phyloP scores from a whole-genome alignment of 2,329 filamentous ascomycete genomes.

The Tetracladium maxilliforme region DNA sequence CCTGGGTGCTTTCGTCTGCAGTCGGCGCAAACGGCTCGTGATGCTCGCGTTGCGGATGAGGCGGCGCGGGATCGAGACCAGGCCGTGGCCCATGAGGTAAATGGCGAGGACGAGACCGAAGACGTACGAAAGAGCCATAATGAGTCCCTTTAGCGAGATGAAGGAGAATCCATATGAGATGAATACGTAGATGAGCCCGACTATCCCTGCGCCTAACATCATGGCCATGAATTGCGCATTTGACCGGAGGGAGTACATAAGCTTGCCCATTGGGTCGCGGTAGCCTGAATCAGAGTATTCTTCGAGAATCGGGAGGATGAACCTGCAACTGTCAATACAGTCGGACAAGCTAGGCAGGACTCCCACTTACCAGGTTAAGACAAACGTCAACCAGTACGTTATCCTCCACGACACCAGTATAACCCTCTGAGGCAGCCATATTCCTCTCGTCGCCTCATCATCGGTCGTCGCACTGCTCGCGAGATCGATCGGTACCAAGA shows the following conservation, averaged over 20 bases:
- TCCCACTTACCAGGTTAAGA: conserved; percentile 64
- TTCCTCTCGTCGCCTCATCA: conserved; percentile 57
- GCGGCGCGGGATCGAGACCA: conserved; percentile 77
- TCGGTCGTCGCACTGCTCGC: conserved; percentile 69
- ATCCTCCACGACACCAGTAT: conserved; percentile 87
- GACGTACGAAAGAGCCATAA: conserved; percentile 90
- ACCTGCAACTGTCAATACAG: conserved; percentile 31
- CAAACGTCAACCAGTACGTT: conserved; percentile 93
- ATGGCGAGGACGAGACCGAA: conserved; percentile 88
- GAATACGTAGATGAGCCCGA: conserved; percentile 74
- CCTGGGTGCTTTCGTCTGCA: conserved; percentile 68
- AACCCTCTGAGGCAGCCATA: conserved; percentile 71
- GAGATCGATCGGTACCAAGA: conserved; percentile 91
- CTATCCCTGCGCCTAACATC: conserved; percentile 51
- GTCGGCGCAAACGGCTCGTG: conserved; percentile 54
- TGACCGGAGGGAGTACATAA: conserved; percentile 71
- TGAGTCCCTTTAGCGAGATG: conserved; percentile 61
- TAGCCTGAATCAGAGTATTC: conserved; percentile 94
- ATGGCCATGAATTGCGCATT: conserved; percentile 86
- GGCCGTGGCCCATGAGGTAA: conserved; percentile 92
- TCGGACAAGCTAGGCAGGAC: conserved; percentile 2
- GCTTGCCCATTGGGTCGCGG: conserved; percentile 65
- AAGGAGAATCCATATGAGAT: conserved; percentile 61
- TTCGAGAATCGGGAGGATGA: conserved; percentile 81
- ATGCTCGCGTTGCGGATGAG: conserved; percentile 70